Evolutionary conservation across 78 protist species (phyloP).

Genomic region (Dictyostelium firmibasis): DNA sequence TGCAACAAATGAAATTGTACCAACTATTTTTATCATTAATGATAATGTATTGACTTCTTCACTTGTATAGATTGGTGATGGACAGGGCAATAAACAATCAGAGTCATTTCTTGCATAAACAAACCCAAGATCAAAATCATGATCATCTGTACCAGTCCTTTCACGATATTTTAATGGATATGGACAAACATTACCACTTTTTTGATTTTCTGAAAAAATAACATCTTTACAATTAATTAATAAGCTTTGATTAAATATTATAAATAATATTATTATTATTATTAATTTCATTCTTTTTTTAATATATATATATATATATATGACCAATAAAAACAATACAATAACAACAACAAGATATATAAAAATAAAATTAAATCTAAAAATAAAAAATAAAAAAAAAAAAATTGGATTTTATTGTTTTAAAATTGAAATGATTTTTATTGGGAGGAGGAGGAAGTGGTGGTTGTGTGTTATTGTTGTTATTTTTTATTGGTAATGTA

Average conservation of each 20-base stretch:
- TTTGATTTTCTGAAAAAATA: background rate
- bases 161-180: background rate
- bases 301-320: too few species aligned
- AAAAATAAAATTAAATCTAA: too few species aligned
- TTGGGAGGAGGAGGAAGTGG: too few species aligned
- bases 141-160: background rate
- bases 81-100: background rate
- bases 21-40: background rate
- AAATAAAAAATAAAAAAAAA: too few species aligned
- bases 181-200: background rate
- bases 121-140: background rate
- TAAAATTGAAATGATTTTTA: too few species aligned
- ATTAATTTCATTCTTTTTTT: background rate
- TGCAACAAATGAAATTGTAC: constrained; percentile 1
- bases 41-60: background rate
- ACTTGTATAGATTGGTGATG: background rate
- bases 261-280: background rate
- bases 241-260: background rate
- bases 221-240: background rate
- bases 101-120: constrained; percentile 2
- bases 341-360: too few species aligned
- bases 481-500: too few species aligned
- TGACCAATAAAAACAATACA: too few species aligned
- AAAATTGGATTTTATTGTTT: too few species aligned
- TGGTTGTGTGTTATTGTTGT: too few species aligned